Evolutionary conservation across 208 protist species (phyloP), one percentile per base, ranked within the genome.

Genomic region (Leishmania amazonensis): DNA sequence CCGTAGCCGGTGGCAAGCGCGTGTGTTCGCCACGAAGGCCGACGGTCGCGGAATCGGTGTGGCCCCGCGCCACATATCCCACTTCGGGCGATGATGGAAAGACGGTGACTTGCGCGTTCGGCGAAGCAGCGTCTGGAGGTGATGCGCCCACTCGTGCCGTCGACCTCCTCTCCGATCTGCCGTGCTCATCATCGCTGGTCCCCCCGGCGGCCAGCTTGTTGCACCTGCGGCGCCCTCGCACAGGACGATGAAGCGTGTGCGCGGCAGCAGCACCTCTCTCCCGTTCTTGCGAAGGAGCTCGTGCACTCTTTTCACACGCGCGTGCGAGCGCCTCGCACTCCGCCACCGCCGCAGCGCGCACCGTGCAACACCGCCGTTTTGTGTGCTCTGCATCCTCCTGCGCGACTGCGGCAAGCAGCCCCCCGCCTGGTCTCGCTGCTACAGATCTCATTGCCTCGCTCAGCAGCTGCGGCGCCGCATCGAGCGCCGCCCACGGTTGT

Each of bases 311-410:
- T 28, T 24, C 45, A 4, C 42, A 74, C 42, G 11, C 70, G 42
- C 45, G 24, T 35, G 45, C 70, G 21, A 74, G 45, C 13, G 24
- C 15, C 49, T 76, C 72, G 51, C 72, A 76, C 72, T 35, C 72
- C 21, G 6, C 35, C 72, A 76, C 49, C 51, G 72, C 72, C 31
- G 72, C 72, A 42, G 72, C 13, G 51, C 51, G 72, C 51, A 76
- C 15, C 7, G 28, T 35, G 31, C 72, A 31, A 28, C 28, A 51
- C 17, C 11, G 49, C 31, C 5, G n/a, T 31, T 54, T 31, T 28
- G 49, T 31, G 21, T 40, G 7, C 19, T 9, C 49, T 17, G 40
- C 70, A 3, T 31, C 42, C 15, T 53, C 45, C 70, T 35, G 70
- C 45, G 45, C 11, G 45, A 53, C 70, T 53, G 70, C 19, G 13